Conservation (phyloP, 352 stramenopile species). For the Phytophthora chlamydospora region DNA sequence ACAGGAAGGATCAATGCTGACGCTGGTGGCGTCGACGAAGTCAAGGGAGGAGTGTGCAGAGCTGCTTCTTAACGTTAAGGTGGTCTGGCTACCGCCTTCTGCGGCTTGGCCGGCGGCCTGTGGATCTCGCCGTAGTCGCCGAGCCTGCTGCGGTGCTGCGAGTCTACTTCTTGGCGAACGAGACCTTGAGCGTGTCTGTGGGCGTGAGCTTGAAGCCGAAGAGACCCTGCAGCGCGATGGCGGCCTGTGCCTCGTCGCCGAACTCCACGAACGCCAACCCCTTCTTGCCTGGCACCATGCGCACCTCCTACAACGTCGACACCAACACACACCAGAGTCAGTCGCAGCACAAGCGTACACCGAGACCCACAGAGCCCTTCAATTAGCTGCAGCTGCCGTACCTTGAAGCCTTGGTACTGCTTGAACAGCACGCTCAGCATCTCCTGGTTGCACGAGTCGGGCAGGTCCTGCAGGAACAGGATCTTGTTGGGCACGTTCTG, state of each 20-base stretch:
- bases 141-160: not conserved
- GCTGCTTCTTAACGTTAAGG: not conserved
- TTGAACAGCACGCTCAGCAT: slow-evolving; percentile 97
- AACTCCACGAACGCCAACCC: slow-evolving; percentile 98
- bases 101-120: too few relatives aligned
- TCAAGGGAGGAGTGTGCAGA: too few relatives aligned
- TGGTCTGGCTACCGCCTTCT: not conserved
- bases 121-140: too few relatives aligned
- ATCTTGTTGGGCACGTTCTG: slow-evolving; percentile 91
- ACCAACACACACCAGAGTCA: slow-evolving; percentile 4
- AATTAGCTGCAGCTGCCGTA: slow-evolving; percentile 35
- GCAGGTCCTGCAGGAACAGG: slow-evolving; percentile 93
- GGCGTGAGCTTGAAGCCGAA: slow-evolving; percentile 87
- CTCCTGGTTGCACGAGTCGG: slow-evolving; percentile 95
- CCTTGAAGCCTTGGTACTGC: slow-evolving; percentile 96
- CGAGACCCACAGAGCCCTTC: not conserved
- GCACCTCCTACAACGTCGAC: slow-evolving; percentile 80
- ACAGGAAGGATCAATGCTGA: not conserved
- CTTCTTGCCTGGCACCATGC: slow-evolving; percentile 93
- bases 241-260: slow-evolving; percentile 82
- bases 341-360: not conserved
- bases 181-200: slow-evolving; percentile 82
- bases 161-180: slow-evolving; percentile 84
- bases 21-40: not conserved
- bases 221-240: slow-evolving; percentile 82